phyloP scores from a whole-genome alignment of 768 basidiomycete species.

The Suillus hirtellus region DNA sequence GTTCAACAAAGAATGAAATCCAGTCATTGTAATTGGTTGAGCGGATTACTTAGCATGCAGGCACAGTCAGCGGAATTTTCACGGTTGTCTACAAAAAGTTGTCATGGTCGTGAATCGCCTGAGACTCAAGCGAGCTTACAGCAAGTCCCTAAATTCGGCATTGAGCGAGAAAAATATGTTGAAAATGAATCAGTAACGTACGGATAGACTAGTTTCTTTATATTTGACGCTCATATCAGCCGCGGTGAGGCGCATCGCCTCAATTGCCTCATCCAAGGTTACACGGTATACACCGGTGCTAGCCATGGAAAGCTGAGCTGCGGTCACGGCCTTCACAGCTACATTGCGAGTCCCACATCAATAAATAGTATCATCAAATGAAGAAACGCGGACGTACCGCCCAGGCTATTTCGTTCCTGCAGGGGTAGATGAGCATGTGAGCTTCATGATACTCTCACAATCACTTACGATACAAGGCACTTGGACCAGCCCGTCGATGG shows the following conservation, averaged over 20 bases:
- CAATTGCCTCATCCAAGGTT: slow-evolving; percentile 91
- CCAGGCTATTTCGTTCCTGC: slow-evolving; percentile 83
- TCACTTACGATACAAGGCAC: slow-evolving; percentile 89
- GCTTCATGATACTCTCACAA: slow-evolving; percentile 10
- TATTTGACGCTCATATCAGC: slow-evolving; percentile 95
- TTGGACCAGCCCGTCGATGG: slow-evolving; percentile 90
- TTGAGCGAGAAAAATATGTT: slow-evolving; percentile 2
- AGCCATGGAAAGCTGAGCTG: slow-evolving; percentile 93
- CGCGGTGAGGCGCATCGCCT: slow-evolving; percentile 91
- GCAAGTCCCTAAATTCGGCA: slow-evolving; percentile 50
- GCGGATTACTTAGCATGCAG: slow-evolving; percentile 59
- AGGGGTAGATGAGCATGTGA: background rate
- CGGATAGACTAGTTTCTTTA: slow-evolving; percentile 93
- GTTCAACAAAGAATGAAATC: background rate
- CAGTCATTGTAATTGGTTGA: background rate
- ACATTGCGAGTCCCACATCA: background rate
- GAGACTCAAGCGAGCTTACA: slow-evolving; percentile 36
- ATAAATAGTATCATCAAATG: slow-evolving; percentile 4
- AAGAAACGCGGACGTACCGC: slow-evolving; percentile 48
- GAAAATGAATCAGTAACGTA: slow-evolving; percentile 35
- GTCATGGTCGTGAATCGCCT: slow-evolving; percentile 15
- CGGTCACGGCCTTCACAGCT: slow-evolving; percentile 93
- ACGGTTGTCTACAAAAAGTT: slow-evolving; percentile 57
- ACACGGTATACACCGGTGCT: slow-evolving; percentile 86
- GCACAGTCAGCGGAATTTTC: slow-evolving; percentile 82